phyloP scores from a whole-genome alignment of 495 filamentous ascomycete species.

The Aspergillus nanangensis region DNA sequence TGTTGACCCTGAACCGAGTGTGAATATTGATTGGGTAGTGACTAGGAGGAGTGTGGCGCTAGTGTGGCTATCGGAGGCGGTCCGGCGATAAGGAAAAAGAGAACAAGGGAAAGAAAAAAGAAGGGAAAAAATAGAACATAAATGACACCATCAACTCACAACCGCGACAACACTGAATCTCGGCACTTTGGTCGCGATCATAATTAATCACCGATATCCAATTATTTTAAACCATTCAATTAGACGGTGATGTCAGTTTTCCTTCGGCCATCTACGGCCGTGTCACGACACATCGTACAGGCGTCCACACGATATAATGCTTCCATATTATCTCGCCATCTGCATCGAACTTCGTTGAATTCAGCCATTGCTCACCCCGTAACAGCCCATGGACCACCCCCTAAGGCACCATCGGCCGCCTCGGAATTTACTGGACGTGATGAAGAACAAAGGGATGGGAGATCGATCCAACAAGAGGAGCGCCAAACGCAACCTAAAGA shows the following conservation, averaged over 20 bases:
- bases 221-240: no score
- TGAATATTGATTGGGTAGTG: no score
- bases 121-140: no score
- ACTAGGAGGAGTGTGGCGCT: no score
- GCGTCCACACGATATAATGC: constrained; percentile 11
- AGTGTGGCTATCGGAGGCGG: no score
- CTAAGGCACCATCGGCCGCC: constrained; percentile 62
- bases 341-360: constrained; percentile 50
- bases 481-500: constrained; percentile 27
- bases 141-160: no score
- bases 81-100: no score
- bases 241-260: not conserved
- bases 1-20: no score
- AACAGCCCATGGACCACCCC: constrained; percentile 81
- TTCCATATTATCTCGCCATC: constrained; percentile 24
- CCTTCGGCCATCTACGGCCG: constrained; percentile 16
- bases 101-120: no score
- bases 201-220: no score
- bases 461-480: constrained; percentile 38
- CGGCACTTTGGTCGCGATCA: no score
- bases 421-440: constrained; percentile 48
- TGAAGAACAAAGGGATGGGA: constrained; percentile 49
- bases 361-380: constrained; percentile 61
- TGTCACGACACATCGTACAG: constrained; percentile 17
- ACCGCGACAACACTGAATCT: no score